Base-by-base conservation (phyloP, 495 filamentous ascomycete genomes). In the Talaromyces stipitatus region DNA sequence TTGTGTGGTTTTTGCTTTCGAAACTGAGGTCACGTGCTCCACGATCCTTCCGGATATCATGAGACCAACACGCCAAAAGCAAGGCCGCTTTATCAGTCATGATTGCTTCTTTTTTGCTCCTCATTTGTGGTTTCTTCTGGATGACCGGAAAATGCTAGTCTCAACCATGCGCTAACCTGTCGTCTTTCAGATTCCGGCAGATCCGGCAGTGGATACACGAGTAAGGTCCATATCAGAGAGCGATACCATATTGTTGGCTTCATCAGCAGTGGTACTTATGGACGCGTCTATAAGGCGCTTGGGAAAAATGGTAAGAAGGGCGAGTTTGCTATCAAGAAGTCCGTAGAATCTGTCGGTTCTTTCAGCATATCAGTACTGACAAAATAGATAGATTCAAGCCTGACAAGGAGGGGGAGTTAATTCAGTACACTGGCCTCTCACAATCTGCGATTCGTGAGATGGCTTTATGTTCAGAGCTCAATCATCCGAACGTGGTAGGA, bases 231-330 rank as follows among this genome's bases (percentile, higher is more conserved):
- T 38, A 88, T 98, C 23, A 85, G 84, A 38, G 92, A 97, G 67
- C 85, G 84, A 58, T 99, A 99, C 76, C 88, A 92, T 57, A 90
- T 99, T 63, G 83, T 99, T 51, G 94, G 94, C 27, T 99, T 99
- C 79, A 99, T 97, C 64, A 94, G 89, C 65, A 95, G 90, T 61
- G 94, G 94, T 33, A 99, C 94, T n/a, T 99, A 99, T 82, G 94
- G 94, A 24, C 85, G 92, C 3, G 94, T 99, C 11, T 99, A 97
- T 81, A 99, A 97, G 68, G 94, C 94, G 18, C 71, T 87, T 12
- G 87, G 89, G 61, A 87, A 85, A 62, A 85, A 92, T 71, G 91
- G 88, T 59, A 72, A 80, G 57, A 75, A 77, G 43, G 81, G 82
- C 12, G 91, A 95, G 64, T 96, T 95, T 69, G 92, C 92, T 54